Base-by-base conservation (phyloP, 495 filamentous ascomycete species). In the Diplogelasinospora grovesii region DNA sequence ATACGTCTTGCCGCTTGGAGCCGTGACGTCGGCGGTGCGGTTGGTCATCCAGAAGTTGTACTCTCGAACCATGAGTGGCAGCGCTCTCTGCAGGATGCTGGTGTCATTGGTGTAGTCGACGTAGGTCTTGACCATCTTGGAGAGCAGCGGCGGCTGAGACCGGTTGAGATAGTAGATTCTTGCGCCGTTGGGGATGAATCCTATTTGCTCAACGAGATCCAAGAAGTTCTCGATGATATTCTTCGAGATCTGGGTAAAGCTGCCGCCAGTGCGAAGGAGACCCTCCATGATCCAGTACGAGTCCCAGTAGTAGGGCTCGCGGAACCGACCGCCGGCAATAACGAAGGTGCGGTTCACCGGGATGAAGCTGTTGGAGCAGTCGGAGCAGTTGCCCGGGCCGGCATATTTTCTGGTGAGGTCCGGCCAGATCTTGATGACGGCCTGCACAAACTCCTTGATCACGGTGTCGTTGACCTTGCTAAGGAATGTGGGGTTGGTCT, bases 281-380 rank as follows among this genome's bases (percentile, higher is more conserved):
- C 69, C 69, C 49, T 73, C 68, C 15, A 71, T 4, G 22, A 71
- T 73, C 69, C 69, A 73, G 50, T 63, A 73, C 37, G 66, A 69
- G 46, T 73, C 69, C 69, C 69, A 73, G 53, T 73, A 73, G 39
- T 71, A 73, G 13, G 67, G 60, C 46, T 73, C 69, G 35, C 69
- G 61, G 48, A 73, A 73, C 26, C 69, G 64, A 9, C 69, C 69
- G 15, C 69, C 69, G 2, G 69, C 69, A 18, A 73, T 61, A 16
- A 73, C 68, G 36, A 73, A 71, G 53, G 68, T 71, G 37, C 65
- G 66, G 50, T 71, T 73, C 38, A 73, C 48, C 20, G 68, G 68
- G 39, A 73, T 70, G 50, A 64, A 73, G 60, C 66, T 70, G 50
- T 64, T 54, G 35, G 64, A 63, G 41, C 69, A 73, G 31, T 54